Percentiles rank a stretch among this genome's conserved stretches.
phyloP scores from a whole-genome alignment of 352 stramenopile species.

The Phytophthora podocarpi region DNA sequence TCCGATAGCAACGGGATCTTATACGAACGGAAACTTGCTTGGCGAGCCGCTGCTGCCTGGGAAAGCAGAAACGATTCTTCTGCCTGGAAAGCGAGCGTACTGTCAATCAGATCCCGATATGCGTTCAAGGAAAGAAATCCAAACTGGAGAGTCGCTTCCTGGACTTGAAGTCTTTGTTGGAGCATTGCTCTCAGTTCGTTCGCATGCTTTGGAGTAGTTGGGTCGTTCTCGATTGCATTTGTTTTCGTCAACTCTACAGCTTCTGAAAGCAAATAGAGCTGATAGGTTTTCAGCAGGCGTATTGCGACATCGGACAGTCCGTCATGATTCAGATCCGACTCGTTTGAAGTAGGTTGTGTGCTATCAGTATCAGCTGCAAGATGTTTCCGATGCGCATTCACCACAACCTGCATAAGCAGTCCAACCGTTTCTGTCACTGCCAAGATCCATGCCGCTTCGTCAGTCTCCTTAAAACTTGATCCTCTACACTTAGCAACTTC shows the following conservation, averaged over 20 bases:
- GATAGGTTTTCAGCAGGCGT: slow-evolving; percentile 72
- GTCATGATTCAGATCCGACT: not conserved
- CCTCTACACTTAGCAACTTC: slow-evolving; percentile 2
- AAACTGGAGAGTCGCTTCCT: slow-evolving; percentile 74
- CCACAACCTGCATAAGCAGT: slow-evolving; percentile 46
- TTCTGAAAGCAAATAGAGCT: slow-evolving; percentile 78
- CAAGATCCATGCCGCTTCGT: slow-evolving; percentile 17
- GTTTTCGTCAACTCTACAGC: slow-evolving; percentile 69
- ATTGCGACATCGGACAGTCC: slow-evolving; percentile 48
- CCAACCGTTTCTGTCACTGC: slow-evolving; percentile 45
- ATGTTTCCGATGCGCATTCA: slow-evolving; percentile 28
- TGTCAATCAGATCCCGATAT: slow-evolving; percentile 57
- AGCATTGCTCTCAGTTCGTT: slow-evolving; percentile 13
- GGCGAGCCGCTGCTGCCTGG: slow-evolving; percentile 22
- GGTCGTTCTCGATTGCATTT: slow-evolving; percentile 14
- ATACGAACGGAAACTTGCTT: slow-evolving; percentile 45
- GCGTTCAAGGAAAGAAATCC: slow-evolving; percentile 66
- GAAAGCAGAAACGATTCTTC: slow-evolving; percentile 54
- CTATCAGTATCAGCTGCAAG: slow-evolving; percentile 12
- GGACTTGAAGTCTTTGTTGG: slow-evolving; percentile 52
- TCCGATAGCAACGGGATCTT: slow-evolving; percentile 63
- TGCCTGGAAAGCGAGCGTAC: slow-evolving; percentile 50
- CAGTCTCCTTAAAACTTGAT: not conserved
- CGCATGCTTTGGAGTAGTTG: not conserved
- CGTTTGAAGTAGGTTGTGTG: not conserved